phyloP scores from a whole-genome alignment of 1,139 yeast species.

The Meyerozyma athensensis region DNA sequence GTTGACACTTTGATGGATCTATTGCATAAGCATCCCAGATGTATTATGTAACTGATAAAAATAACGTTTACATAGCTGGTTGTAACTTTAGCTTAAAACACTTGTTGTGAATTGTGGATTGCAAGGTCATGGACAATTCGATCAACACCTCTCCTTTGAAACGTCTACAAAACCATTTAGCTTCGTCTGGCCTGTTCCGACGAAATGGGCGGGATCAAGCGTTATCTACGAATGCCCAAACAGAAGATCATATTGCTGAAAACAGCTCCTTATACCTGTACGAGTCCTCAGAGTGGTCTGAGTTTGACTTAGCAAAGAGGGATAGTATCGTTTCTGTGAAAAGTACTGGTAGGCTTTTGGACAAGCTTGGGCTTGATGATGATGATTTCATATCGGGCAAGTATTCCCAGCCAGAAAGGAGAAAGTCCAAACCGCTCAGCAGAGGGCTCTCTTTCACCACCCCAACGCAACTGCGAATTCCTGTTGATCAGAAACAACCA shows the following conservation, averaged over 20 bases:
- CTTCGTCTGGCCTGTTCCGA: not conserved
- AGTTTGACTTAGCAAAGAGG: slow-evolving; percentile 16
- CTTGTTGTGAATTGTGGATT: too few species aligned
- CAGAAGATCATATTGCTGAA: not conserved
- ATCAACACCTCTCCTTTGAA: slow-evolving; percentile 1
- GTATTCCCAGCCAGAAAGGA: slow-evolving; percentile 1
- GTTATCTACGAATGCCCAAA: not conserved
- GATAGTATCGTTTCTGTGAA: slow-evolving; percentile 27
- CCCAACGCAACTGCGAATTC: slow-evolving; percentile 5
- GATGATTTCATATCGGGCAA: slow-evolving; percentile 4
- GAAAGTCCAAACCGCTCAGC: slow-evolving; percentile 3
- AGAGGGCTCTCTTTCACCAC: slow-evolving; percentile 2
- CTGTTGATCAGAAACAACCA: slow-evolving; percentile 4
- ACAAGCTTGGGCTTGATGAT: slow-evolving; percentile 28
- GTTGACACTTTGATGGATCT: not conserved
- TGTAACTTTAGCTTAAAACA: too few species aligned
- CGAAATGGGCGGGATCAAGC: not conserved
- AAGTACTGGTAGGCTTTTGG: slow-evolving; percentile 31
- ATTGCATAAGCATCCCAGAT: not conserved
- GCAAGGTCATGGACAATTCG: too few species aligned
- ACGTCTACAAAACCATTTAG: not conserved
- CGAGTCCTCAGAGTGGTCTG: slow-evolving; percentile 5
- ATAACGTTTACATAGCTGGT: not conserved
- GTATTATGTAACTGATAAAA: slow-evolving; percentile 1
- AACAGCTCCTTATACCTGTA: not conserved